Evolutionary conservation across 257 asterid genomes (phyloP).

Genomic region (Paulownia fortunei): DNA sequence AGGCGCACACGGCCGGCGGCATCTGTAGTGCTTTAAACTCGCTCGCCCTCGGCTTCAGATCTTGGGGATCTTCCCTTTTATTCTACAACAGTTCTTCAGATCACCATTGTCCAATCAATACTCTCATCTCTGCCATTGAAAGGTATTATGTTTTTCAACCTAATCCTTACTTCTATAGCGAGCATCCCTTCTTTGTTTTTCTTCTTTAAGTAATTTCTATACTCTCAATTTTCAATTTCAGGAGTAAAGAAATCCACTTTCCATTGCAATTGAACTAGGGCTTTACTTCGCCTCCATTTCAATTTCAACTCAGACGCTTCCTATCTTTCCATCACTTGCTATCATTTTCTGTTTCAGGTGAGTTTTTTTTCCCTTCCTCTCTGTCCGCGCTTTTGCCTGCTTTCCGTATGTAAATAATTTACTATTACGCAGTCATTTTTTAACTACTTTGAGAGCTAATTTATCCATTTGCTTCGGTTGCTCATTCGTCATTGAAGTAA

Average conservation of each 20-base stretch:
- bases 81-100: background rate
- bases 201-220: background rate
- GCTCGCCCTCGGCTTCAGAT: background rate
- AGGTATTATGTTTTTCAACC: slow-evolving; percentile 14
- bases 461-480: background rate
- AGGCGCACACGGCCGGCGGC: too few species aligned
- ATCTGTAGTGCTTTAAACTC: background rate
- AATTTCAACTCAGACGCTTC: background rate
- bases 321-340: background rate
- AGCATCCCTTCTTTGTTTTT: background rate
- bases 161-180: background rate
- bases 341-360: background rate
- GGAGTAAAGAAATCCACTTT: background rate
- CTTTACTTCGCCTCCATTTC: background rate
- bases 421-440: background rate
- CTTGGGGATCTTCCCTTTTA: background rate
- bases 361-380: background rate
- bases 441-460: background rate
- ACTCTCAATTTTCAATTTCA: background rate
- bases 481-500: too few species aligned
- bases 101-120: background rate
- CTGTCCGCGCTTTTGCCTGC: background rate
- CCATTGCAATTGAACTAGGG: background rate
- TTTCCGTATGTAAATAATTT: background rate
- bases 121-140: background rate